Evolutionary conservation across 139 green algal species (phyloP).

Genomic region (Micromonas pusilla): DNA sequence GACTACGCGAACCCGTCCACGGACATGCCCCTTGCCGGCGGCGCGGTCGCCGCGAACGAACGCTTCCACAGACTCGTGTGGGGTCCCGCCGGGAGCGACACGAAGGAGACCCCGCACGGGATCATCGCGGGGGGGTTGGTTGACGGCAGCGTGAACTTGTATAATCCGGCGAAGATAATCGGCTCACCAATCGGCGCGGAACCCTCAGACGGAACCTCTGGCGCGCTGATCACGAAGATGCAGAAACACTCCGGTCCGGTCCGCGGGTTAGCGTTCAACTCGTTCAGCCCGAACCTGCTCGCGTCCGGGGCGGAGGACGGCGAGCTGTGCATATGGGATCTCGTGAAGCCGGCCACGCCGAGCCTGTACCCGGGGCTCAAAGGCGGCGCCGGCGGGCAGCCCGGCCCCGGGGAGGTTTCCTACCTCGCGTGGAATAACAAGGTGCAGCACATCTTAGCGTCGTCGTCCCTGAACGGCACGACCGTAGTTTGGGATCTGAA

Average conservation of each 20-base stretch:
- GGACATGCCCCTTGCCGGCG: constrained; percentile 46
- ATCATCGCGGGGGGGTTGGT: constrained; percentile 85
- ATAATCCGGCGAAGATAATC: constrained; percentile 71
- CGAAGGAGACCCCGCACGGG: constrained; percentile 32
- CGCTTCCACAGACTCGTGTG: constrained; percentile 81
- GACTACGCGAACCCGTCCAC: constrained; percentile 49
- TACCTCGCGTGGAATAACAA: constrained; percentile 89
- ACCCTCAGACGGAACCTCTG: not conserved
- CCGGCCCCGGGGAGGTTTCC: constrained; percentile 31
- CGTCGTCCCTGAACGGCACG: constrained; percentile 50
- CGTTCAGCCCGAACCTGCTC: constrained; percentile 80
- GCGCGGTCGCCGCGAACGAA: constrained; percentile 63
- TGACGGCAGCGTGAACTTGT: constrained; percentile 84
- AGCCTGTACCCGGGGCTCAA: constrained; percentile 56
- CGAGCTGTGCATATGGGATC: constrained; percentile 94
- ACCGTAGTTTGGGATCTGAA: constrained; percentile 94
- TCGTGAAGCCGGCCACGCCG: constrained; percentile 69
- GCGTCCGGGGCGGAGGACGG: constrained; percentile 80
- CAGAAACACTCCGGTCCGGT: constrained; percentile 74
- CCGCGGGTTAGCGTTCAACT: constrained; percentile 89
- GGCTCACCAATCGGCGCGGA: constrained; percentile 35
- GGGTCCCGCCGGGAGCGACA: constrained; percentile 45
- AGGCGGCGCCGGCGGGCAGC: constrained; percentile 13
- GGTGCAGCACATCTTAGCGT: constrained; percentile 93
- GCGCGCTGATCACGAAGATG: constrained; percentile 58